Base-by-base conservation (phyloP, 164 flowering plant genomes). In the Aristolochia californica region DNA sequence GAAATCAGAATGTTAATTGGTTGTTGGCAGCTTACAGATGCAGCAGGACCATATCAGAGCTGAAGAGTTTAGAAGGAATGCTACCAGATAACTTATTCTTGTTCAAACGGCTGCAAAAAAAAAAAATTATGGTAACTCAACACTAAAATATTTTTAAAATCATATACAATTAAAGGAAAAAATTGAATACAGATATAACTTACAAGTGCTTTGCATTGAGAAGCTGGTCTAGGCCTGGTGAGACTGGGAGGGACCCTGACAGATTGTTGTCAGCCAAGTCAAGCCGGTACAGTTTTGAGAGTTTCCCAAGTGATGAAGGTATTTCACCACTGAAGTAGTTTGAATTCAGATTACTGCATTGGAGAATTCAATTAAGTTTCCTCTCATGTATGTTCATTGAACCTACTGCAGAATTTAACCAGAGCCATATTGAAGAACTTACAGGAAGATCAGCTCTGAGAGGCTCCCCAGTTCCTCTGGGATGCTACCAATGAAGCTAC, bases 241-340 rank as follows among this genome's bases (percentile, higher is more conserved):
- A 89, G 60, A 87, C 76, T 1, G 99, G 97, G 45, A 93, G n/a
- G 14, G 80, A 1, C 61, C 97, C 99, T 51, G 64, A 74, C 62
- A 93, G 64, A 73, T 81, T 82, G 70, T 93, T 93, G 52, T 87
- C 97, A n/a, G 99, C 88, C 49, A 89, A 55, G 70, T 93, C 99
- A 57, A 93, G 72, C 97, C 97, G 89, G 72, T 87, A 85, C 20
- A 93, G 73, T 13, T 89, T 72, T 26, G 85, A 73, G 38, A 89
- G 90, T 17, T 65, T 77, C 15, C 99, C 99, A 63, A 89, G 75
- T 79, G 53, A 89, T 81, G 40, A 34, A 34, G 40, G 40, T 34
- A 34, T 34, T 34, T 34, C 40, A 34, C 40, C 40, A 34, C 1
- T 34, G 40, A 34, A 34, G 61, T 85, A 85, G 74, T 93, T 93